phyloP scores from a whole-genome alignment of 2,329 filamentous ascomycete species.

The Pseudogymnoascus sp. region DNA sequence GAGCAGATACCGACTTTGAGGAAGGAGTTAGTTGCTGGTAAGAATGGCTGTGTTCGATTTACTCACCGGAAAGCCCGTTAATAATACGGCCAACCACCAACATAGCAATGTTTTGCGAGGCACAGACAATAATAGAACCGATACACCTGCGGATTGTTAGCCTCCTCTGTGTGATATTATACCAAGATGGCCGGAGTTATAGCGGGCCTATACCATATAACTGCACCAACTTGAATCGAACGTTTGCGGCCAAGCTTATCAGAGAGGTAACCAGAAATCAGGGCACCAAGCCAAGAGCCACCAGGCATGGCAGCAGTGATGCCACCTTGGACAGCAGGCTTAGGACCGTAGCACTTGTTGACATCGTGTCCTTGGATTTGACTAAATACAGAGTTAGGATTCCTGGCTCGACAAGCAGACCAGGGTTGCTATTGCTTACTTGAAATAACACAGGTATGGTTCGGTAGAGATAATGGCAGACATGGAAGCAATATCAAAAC shows the following conservation, averaged over 20 bases:
- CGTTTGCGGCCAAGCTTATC: slow-evolving; percentile 44
- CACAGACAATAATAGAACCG: slow-evolving; percentile 51
- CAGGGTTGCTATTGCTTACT: slow-evolving; percentile 31
- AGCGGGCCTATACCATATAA: slow-evolving; percentile 31
- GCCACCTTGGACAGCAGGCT: slow-evolving; percentile 44
- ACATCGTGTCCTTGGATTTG: slow-evolving; percentile 22
- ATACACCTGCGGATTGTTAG: slow-evolving; percentile 40
- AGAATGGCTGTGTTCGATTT: background rate
- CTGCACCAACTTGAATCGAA: slow-evolving; percentile 38
- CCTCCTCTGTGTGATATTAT: slow-evolving; percentile 6
- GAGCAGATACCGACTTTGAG: slow-evolving; percentile 52
- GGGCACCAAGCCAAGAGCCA: slow-evolving; percentile 58
- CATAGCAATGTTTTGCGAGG: slow-evolving; percentile 47
- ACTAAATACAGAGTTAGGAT: slow-evolving; percentile 42
- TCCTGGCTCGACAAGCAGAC: slow-evolving; percentile 40
- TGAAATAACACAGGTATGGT: slow-evolving; percentile 44
- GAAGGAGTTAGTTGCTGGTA: background rate
- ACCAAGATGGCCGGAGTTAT: background rate
- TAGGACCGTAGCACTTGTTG: slow-evolving; percentile 42
- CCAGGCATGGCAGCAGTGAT: slow-evolving; percentile 65
- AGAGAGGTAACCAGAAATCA: slow-evolving; percentile 49
- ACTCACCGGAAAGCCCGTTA: slow-evolving; percentile 44
- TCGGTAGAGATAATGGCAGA: slow-evolving; percentile 45
- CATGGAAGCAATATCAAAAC: slow-evolving; percentile 50
- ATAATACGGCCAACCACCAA: slow-evolving; percentile 48